Evolutionary conservation across 2,329 filamentous ascomycete species (phyloP).

Genomic region (Trichoderma lentiforme): DNA sequence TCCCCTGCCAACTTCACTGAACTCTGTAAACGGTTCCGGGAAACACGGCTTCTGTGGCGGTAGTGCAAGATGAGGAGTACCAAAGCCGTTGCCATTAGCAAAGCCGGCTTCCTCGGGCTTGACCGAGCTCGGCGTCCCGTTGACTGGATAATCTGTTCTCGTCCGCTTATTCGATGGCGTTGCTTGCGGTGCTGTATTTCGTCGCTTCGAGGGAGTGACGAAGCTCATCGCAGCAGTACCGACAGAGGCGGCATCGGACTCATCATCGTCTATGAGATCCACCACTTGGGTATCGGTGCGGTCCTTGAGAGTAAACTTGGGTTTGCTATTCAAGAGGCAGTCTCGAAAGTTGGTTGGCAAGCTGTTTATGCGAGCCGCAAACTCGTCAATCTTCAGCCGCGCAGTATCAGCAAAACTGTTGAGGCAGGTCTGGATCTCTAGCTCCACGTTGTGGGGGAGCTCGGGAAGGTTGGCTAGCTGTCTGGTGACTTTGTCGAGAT

Average conservation of each 20-base stretch:
- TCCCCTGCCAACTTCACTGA: slow-evolving; percentile 36
- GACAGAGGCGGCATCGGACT: slow-evolving; percentile 33
- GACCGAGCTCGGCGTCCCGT: slow-evolving; percentile 26
- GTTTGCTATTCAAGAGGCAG: slow-evolving; percentile 45
- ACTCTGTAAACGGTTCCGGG: slow-evolving; percentile 39
- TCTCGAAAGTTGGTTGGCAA: slow-evolving; percentile 52
- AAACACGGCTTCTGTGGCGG: slow-evolving; percentile 21
- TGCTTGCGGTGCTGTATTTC: slow-evolving; percentile 25
- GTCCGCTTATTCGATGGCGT: slow-evolving; percentile 36
- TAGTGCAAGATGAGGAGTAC: slow-evolving; percentile 12
- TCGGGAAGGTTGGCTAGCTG: slow-evolving; percentile 62
- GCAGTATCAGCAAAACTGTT: slow-evolving; percentile 52
- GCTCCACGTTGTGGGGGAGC: slow-evolving; percentile 63
- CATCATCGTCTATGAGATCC: slow-evolving; percentile 38
- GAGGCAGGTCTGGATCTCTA: slow-evolving; percentile 60
- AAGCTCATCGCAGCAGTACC: slow-evolving; percentile 21
- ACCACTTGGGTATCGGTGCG: slow-evolving; percentile 33
- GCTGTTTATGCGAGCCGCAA: slow-evolving; percentile 43
- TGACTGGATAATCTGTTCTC: slow-evolving; percentile 24
- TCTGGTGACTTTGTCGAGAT: slow-evolving; percentile 49
- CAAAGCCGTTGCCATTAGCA: slow-evolving; percentile 22
- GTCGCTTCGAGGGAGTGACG: slow-evolving; percentile 31
- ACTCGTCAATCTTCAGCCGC: slow-evolving; percentile 50
- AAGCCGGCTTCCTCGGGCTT: slow-evolving; percentile 38
- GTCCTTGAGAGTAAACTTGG: slow-evolving; percentile 43